A percentile compares a stretch with the other conserved stretches of the same genome.
Evolutionary conservation across 2,329 filamentous ascomycete species (phyloP).

Genomic region (Colletotrichum tamarilloi): DNA sequence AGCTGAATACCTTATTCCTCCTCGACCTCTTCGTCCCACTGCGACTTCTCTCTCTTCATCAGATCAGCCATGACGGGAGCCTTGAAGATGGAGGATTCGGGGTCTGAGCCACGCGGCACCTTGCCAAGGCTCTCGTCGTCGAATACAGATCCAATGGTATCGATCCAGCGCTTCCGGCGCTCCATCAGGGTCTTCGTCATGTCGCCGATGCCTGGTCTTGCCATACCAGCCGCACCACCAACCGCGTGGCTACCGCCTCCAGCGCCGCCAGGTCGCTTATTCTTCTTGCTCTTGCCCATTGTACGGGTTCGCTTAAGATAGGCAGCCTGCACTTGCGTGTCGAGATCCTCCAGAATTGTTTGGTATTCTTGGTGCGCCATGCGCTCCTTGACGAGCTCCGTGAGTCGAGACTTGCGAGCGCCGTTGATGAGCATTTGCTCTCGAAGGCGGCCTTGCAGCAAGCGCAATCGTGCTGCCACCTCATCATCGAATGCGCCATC

Average conservation of each 20-base stretch:
- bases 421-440: slow-evolving; percentile 90
- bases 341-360: slow-evolving; percentile 96
- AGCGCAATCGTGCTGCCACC: slow-evolving; percentile 87
- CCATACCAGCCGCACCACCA: slow-evolving; percentile 69
- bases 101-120: slow-evolving; percentile 75
- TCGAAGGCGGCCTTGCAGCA: slow-evolving; percentile 84
- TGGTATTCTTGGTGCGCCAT: slow-evolving; percentile 98
- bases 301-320: slow-evolving; percentile 96
- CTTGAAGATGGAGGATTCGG: slow-evolving; percentile 78
- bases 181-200: slow-evolving; percentile 94
- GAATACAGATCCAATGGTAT: slow-evolving; percentile 91
- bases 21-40: slow-evolving; percentile 84
- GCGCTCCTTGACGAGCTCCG: slow-evolving; percentile 88
- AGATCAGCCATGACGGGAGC: slow-evolving; percentile 77
- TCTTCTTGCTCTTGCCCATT: slow-evolving; percentile 93
- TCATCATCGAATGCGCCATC: slow-evolving; percentile 94
- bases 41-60: slow-evolving; percentile 80
- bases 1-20: slow-evolving; percentile 58
- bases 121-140: slow-evolving; percentile 80
- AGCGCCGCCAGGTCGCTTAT: slow-evolving; percentile 81
- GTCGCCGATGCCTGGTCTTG: slow-evolving; percentile 87
- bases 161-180: slow-evolving; percentile 87
- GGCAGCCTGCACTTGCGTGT: slow-evolving; percentile 92
- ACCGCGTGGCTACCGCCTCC: slow-evolving; percentile 75
- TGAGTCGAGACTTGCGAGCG: slow-evolving; percentile 86